Evolutionary conservation across 768 basidiomycete species (phyloP), one percentile per base, ranked within the genome.

Genomic region (Xerocomellus intermedius): DNA sequence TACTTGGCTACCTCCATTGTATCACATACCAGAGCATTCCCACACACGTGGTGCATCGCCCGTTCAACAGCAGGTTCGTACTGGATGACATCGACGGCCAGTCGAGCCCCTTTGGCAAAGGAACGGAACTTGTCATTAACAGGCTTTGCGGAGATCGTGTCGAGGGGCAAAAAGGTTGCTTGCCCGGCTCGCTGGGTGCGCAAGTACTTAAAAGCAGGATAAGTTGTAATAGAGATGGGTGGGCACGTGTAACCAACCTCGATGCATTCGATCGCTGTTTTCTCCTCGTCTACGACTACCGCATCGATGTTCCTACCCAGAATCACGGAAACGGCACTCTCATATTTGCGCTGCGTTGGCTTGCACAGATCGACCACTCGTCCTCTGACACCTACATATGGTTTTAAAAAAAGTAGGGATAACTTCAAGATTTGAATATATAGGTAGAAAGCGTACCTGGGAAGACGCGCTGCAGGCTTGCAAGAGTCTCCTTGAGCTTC

Each of bases 121-220:
- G 89, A 87, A 22, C 97, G 86, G 73, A 91, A 94, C 69, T 94
- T 94, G 74, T 98, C 97, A 60, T 94, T 94, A 59, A 94, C 79
- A 2, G 94, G 86, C 69, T 96, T 98, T 33, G 89, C 88, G 66
- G 94, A 91, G 61, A 98, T 96, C 9, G 94, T 95, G 69, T 98
- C 96, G n/a, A 99, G 85, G 0, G 97, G 97, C 43, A 99, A 89
- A 75, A 98, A 98, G 0, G 97, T 99, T 13, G 96, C 96, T 73
- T 94, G 92, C 1, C 96, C 97, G 0, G 90, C 85, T 35, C 95
- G 89, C 72, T 97, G 94, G 56, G 89, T 94, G 57, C 94, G 88
- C 83, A 99, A 84, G 70, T 97, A 98, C 89, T 94, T 62, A 2
- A 50, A 44, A n/a, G 50, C 14, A 10, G 35, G 10, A 30, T 57